Percentiles rank a stretch among this genome's conserved stretches.
Evolutionary conservation across 164 flowering plant genomes (phyloP).

Genomic region (Magnolia sinica): DNA sequence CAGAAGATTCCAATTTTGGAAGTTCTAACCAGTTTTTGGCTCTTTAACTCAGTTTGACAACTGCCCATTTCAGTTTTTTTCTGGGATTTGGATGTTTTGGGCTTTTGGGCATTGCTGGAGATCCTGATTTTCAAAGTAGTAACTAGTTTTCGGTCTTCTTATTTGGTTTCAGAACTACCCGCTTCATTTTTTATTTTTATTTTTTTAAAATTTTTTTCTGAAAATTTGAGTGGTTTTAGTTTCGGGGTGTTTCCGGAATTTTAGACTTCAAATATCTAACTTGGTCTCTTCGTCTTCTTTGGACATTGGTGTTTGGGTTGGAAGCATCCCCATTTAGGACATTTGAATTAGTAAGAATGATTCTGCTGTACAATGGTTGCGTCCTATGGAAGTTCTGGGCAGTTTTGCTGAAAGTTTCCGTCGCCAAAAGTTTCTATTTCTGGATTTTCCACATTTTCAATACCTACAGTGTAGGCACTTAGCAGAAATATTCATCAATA

Average conservation of each 20-base stretch:
- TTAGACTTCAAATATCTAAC: neutral
- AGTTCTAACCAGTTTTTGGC: conserved; percentile 10
- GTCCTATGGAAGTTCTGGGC: conserved; percentile 49
- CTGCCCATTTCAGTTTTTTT: neutral
- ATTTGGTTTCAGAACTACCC: neutral
- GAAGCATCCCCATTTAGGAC: conserved; percentile 2
- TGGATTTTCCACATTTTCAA: conserved; percentile 85
- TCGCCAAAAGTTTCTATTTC: conserved; percentile 68
- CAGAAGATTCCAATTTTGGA: conserved; percentile 26
- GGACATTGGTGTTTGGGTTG: conserved; percentile 11
- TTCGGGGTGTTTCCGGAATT: conserved; percentile 12
- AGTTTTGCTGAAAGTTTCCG: conserved; percentile 44
- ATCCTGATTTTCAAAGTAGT: neutral
- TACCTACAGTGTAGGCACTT: conserved; percentile 60
- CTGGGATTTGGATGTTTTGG: neutral
- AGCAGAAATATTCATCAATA: conserved; percentile 10
- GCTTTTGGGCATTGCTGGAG: neutral
- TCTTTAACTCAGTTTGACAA: neutral
- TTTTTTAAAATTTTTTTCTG: too few species aligned
- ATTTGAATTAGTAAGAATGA: conserved; percentile 42
- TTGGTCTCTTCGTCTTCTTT: neutral
- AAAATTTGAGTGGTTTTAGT: conserved; percentile 9
- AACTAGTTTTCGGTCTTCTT: neutral
- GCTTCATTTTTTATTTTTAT: neutral
- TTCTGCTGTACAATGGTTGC: conserved; percentile 44